Evolutionary conservation across 129 eudicot species (phyloP), one percentile per base, ranked within the genome.

Genomic region (Dittrichia graveolens): DNA sequence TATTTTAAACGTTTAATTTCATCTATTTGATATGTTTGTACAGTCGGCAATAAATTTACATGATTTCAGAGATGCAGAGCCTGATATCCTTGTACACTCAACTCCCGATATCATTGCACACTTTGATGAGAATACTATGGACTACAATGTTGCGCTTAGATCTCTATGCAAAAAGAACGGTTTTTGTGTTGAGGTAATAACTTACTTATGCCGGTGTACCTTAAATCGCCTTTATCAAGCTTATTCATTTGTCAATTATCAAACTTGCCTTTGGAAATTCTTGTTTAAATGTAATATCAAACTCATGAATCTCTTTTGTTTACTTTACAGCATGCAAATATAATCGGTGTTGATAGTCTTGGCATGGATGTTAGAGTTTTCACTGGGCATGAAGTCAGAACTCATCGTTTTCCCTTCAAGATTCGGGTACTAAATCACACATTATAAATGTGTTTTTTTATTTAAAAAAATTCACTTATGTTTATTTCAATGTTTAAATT

Each of bases 361-460:
- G 96, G 96, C 61, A 76, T 86, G 79, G 96, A 89, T 65, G 96
- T 89, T 69, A 82, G 92, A 48, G 85, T 82, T 72, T 80, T 77
- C 72, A 70, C 80, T 0, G 96, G 96, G 53, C 75, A 75, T 75
- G 90, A 89, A 89, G 92, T 89, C 39, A 64, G 79, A 64, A 89
- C 96, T 14, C 90, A 89, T 75, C 96, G 96, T 24, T 89, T 86
- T 44, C 85, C 96, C 62, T 89, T 89, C 83, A 89, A 84, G 83
- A 75, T 44, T 68, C 86, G 80, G 88, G 96, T 89, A 77, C 79
- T 78, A 54, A 49, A 60, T 68, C 11, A 7, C 31, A 37, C 34
- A 66, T 67, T 1, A 1, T 56, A 2, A 6, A 24, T 19, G 35
- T 39, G 1, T 45, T 38, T 16, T 53, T 38, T 9, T 45, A 14